Conservation (phyloP, 2,329 filamentous ascomycete species). For the Metarhizium guizhouense region DNA sequence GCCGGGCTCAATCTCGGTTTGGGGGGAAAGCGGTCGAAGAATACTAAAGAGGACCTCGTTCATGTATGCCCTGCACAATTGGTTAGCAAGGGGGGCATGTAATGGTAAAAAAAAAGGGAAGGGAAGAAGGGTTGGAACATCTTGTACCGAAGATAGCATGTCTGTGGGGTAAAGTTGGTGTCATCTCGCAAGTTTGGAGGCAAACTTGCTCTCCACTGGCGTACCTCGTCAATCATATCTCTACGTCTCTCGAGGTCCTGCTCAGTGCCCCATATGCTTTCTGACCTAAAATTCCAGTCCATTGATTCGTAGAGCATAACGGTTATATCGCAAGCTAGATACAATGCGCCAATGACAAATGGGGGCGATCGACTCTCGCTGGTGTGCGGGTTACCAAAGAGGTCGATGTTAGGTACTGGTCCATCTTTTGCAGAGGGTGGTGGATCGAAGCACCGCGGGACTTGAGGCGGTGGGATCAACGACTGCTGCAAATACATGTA, state of each 20-base stretch:
- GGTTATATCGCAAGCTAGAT: constrained; percentile 9
- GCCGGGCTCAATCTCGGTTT: constrained; percentile 6
- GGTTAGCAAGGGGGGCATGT: not conserved
- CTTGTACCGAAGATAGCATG: constrained; percentile 8
- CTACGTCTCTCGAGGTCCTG: constrained; percentile 6
- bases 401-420: constrained; percentile 3
- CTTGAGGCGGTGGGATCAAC: constrained; percentile 5
- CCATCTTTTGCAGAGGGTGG: not conserved
- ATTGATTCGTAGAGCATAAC: constrained; percentile 10
- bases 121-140: not conserved
- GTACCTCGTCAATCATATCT: not conserved
- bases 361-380: constrained; percentile 2
- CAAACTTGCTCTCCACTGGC: constrained; percentile 5
- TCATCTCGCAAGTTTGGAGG: constrained; percentile 8
- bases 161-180: constrained; percentile 11
- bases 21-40: constrained; percentile 3
- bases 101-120: no score
- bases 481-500: constrained; percentile 10
- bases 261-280: not conserved
- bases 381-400: constrained; percentile 6
- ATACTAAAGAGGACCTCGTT: constrained; percentile 10
- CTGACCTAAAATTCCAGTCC: constrained; percentile 5
- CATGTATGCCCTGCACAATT: constrained; percentile 4
- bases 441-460: constrained; percentile 8
- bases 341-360: constrained; percentile 7